These are phyloP conservation scores for Cytospora piceicola DNA, from an alignment of 2,329 filamentous ascomycete species.

Conservation along the genomic window DNA sequence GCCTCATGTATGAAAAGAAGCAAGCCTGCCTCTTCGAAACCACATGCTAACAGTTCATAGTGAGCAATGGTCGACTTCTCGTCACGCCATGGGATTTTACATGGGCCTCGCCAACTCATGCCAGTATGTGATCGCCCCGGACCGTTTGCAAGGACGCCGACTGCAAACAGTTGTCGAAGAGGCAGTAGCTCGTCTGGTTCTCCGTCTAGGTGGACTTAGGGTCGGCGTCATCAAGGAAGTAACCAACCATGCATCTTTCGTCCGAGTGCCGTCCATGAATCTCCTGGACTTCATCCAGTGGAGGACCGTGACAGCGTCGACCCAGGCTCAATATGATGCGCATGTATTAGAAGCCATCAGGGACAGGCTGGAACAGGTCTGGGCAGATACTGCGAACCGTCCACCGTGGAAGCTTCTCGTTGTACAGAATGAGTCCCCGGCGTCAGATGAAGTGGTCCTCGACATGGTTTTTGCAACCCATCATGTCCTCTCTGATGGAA, in stretches of 20 bases:
- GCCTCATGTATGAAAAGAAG: slow-evolving; percentile 20
- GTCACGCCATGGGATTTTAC: slow-evolving; percentile 53
- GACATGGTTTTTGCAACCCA: slow-evolving; percentile 56
- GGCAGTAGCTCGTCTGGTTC: slow-evolving; percentile 47
- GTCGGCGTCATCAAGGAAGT: slow-evolving; percentile 53
- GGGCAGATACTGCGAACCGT: slow-evolving; percentile 43
- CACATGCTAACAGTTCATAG: slow-evolving; percentile 36
- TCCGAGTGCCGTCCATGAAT: slow-evolving; percentile 48
- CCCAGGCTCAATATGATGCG: slow-evolving; percentile 34
- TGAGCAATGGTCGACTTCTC: slow-evolving; percentile 50
- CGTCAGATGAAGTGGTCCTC: slow-evolving; percentile 34
- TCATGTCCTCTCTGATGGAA: slow-evolving; percentile 58
- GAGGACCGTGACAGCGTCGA: slow-evolving; percentile 26
- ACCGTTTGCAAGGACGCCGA: slow-evolving; percentile 24
- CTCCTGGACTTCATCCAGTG: slow-evolving; percentile 49
- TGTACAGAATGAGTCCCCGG: slow-evolving; percentile 33
- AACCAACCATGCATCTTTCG: slow-evolving; percentile 48
- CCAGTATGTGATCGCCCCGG: slow-evolving; percentile 43
- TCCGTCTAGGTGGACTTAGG: slow-evolving; percentile 51
- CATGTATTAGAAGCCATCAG: slow-evolving; percentile 42
- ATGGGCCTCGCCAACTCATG: slow-evolving; percentile 51
- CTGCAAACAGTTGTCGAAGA: slow-evolving; percentile 39
- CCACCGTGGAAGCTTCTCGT: slow-evolving; percentile 55
- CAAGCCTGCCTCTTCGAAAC: background rate
- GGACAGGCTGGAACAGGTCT: slow-evolving; percentile 47